These are phyloP conservation scores for Trametes villosa DNA, from an alignment of 768 basidiomycete genomes.

Conservation along the genomic window DNA sequence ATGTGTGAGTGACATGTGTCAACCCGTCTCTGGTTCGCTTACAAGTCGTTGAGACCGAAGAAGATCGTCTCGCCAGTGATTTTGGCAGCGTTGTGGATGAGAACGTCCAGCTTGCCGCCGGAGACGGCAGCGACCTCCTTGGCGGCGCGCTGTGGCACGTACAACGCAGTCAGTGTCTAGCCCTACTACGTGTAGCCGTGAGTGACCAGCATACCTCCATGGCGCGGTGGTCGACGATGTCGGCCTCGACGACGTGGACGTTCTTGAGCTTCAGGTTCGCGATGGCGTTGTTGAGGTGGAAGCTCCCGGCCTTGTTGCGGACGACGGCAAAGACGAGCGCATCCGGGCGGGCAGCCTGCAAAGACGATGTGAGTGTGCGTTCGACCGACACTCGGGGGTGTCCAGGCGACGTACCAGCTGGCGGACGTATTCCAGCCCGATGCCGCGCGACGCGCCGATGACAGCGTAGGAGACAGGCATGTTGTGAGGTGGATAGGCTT, in stretches of 20 bases:
- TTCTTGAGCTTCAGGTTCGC: constrained; percentile 21
- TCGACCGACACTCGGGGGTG: not conserved
- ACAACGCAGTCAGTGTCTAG: no score
- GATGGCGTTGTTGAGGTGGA: constrained; percentile 12
- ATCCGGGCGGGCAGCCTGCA: constrained; percentile 13
- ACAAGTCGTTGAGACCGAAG: constrained; percentile 5
- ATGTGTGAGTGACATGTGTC: not conserved
- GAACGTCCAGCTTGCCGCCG: constrained; percentile 4
- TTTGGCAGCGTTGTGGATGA: constrained; percentile 3
- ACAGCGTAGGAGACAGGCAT: constrained; percentile 7
- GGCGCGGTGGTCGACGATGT: constrained; percentile 37
- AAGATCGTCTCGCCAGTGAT: not conserved
- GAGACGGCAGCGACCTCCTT: not conserved
- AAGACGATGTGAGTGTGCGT: not conserved
- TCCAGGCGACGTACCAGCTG: not conserved
- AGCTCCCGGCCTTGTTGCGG: constrained; percentile 21
- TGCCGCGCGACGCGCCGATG: constrained; percentile 15
- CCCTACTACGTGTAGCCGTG: no score
- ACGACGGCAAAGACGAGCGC: constrained; percentile 30
- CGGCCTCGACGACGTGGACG: constrained; percentile 40
- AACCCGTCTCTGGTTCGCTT: not conserved
- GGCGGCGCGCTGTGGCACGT: constrained; percentile 23
- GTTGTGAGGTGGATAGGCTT: not conserved
- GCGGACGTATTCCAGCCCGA: constrained; percentile 10
- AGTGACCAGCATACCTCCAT: constrained; percentile 37